Percentiles rank a stretch among this genome's conserved stretches.
phyloP scores from a whole-genome alignment of 176 grass and related monocot species.

The Alopecurus myosuroides region DNA sequence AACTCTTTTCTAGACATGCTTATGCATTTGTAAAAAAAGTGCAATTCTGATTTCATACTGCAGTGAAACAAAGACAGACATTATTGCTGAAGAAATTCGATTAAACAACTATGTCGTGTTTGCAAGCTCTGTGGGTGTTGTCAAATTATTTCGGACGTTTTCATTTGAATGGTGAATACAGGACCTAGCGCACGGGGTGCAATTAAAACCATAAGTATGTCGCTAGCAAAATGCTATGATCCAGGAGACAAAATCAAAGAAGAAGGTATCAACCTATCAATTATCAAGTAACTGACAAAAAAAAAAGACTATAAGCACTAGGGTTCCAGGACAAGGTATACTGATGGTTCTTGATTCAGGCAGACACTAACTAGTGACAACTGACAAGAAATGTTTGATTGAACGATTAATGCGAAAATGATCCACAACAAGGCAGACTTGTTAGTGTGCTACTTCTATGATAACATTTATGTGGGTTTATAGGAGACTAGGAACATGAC shows the following conservation, averaged over 20 bases:
- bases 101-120: neutral
- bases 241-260: neutral
- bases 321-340: neutral
- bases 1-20: conserved; percentile 1
- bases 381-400: neutral
- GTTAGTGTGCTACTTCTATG: neutral
- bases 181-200: neutral
- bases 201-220: neutral
- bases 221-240: neutral
- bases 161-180: neutral
- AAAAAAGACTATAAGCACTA: neutral
- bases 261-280: neutral
- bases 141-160: neutral
- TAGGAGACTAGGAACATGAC: conserved; percentile 10
- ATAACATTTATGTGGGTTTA: neutral
- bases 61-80: neutral
- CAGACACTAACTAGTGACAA: neutral
- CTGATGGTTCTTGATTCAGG: neutral
- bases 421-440: neutral
- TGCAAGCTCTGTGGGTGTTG: neutral
- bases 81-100: neutral
- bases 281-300: neutral
- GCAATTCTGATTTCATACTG: neutral
- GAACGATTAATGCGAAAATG: neutral
- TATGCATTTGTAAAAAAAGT: conserved; percentile 1